These are phyloP conservation scores for Kregervanrija pseudodelftensis DNA, from an alignment of 805 yeast species.

Conservation along the genomic window DNA sequence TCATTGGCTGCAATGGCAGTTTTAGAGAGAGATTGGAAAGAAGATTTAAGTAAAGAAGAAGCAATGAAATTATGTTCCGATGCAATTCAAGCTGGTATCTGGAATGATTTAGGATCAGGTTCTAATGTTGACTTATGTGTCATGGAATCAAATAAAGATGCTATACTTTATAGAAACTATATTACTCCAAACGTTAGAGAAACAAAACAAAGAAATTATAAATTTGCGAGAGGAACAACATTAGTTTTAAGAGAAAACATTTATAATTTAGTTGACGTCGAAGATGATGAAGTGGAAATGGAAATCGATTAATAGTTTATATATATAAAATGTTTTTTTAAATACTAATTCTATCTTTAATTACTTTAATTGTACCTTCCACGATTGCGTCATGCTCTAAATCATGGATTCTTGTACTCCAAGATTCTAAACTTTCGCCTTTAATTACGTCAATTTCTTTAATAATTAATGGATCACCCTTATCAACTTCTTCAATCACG, in stretches of 20 bases:
- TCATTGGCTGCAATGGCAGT: slow-evolving; percentile 99
- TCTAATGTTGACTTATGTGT: slow-evolving; percentile 97
- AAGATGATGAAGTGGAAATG: slow-evolving; percentile 45
- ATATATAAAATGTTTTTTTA: background rate
- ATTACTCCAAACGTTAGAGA: slow-evolving; percentile 86
- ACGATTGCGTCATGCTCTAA: slow-evolving; percentile 90
- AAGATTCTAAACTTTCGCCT: slow-evolving; percentile 71
- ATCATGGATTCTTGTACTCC: slow-evolving; percentile 75
- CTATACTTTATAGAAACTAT: slow-evolving; percentile 77
- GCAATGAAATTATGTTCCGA: slow-evolving; percentile 88
- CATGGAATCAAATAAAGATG: slow-evolving; percentile 89
- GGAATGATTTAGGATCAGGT: slow-evolving; percentile 99
- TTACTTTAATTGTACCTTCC: slow-evolving; percentile 71
- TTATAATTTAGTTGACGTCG: slow-evolving; percentile 57
- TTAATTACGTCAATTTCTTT: slow-evolving; percentile 65
- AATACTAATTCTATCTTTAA: slow-evolving; percentile 24
- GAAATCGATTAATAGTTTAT: slow-evolving; percentile 16
- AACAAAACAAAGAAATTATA: slow-evolving; percentile 73
- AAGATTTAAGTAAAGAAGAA: slow-evolving; percentile 72
- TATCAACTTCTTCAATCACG: slow-evolving; percentile 93
- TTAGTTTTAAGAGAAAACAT: slow-evolving; percentile 68
- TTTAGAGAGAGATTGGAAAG: slow-evolving; percentile 80
- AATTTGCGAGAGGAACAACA: slow-evolving; percentile 90
- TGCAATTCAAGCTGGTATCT: slow-evolving; percentile 95
- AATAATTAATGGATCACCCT: slow-evolving; percentile 83